These are phyloP conservation scores for Zoysia matrella DNA, from an alignment of 202 grass and related monocot species.

Conservation along the genomic window DNA sequence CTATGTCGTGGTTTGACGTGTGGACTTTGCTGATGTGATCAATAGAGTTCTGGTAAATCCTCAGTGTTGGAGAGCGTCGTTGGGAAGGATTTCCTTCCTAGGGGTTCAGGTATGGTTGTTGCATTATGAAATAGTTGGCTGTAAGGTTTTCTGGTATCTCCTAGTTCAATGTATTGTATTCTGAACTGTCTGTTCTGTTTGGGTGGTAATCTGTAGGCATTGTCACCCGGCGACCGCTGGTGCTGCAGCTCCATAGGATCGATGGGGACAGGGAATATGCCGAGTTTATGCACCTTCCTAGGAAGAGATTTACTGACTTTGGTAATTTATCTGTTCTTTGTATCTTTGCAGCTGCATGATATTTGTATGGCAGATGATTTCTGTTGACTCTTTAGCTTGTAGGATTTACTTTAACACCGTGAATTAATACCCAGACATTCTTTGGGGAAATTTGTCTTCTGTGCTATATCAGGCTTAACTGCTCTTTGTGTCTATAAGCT, in stretches of 20 bases:
- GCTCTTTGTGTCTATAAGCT: background rate
- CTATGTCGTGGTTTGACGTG: background rate
- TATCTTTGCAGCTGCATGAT: background rate
- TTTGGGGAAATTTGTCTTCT: background rate
- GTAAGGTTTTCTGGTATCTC: background rate
- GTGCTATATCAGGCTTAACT: too few species aligned
- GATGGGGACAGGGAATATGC: conserved; percentile 88
- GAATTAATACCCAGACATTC: background rate
- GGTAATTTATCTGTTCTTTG: conserved; percentile 48
- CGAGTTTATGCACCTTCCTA: conserved; percentile 92
- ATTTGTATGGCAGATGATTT: background rate
- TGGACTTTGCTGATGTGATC: conserved; percentile 36
- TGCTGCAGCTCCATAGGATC: conserved; percentile 86
- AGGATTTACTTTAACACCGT: background rate
- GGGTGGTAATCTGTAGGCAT: conserved; percentile 64
- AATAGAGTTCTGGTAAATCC: conserved; percentile 94
- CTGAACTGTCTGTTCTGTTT: conserved; percentile 17
- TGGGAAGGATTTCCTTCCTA: conserved; percentile 95
- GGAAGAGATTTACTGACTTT: conserved; percentile 90
- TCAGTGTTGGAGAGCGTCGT: conserved; percentile 92
- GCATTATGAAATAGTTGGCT: background rate
- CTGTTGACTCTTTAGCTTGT: background rate
- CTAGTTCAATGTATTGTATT: background rate
- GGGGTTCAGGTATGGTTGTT: conserved; percentile 77
- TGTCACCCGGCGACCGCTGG: conserved; percentile 88